These are phyloP conservation scores for Barnettozyma wickerhamii DNA, from an alignment of 805 yeast genomes.

Conservation along the genomic window DNA sequence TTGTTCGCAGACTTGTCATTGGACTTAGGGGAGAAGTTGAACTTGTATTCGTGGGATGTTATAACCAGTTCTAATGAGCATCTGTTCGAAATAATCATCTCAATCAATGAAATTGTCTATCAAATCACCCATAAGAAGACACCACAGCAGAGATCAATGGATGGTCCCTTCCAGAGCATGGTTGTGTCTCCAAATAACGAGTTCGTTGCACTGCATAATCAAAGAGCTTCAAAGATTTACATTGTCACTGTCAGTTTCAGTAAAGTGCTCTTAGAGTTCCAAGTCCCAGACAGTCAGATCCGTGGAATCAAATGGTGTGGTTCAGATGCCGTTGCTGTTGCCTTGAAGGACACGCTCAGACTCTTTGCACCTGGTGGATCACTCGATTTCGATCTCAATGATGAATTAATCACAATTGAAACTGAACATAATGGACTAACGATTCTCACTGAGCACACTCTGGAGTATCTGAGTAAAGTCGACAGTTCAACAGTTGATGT, in stretches of 20 bases:
- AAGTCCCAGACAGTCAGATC: slow-evolving; percentile 32
- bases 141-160: slow-evolving; percentile 31
- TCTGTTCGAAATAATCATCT: slow-evolving; percentile 13
- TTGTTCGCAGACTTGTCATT: slow-evolving; percentile 18
- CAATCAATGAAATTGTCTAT: slow-evolving; percentile 10
- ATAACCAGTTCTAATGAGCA: slow-evolving; percentile 7
- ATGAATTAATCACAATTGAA: slow-evolving; percentile 35
- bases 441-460: slow-evolving; percentile 47
- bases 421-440: slow-evolving; percentile 70
- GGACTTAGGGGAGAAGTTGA: slow-evolving; percentile 6
- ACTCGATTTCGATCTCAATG: slow-evolving; percentile 47
- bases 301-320: slow-evolving; percentile 74
- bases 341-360: slow-evolving; percentile 56
- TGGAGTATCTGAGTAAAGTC: slow-evolving; percentile 65
- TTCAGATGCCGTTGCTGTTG: slow-evolving; percentile 70
- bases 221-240: slow-evolving; percentile 36
- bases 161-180: slow-evolving; percentile 44
- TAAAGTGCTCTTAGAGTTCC: slow-evolving; percentile 23
- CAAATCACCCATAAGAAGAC: slow-evolving; percentile 7
- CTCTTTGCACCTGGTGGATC: slow-evolving; percentile 66
- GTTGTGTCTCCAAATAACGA: slow-evolving; percentile 50
- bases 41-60: slow-evolving; percentile 22
- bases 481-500: slow-evolving; percentile 50
- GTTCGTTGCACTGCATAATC: slow-evolving; percentile 48
- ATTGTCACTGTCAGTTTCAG: slow-evolving; percentile 41